Percentiles rank a stretch among this genome's conserved stretches.
Conservation (phyloP, 169 alveolate species). For the Plasmodium billcollinsi region DNA sequence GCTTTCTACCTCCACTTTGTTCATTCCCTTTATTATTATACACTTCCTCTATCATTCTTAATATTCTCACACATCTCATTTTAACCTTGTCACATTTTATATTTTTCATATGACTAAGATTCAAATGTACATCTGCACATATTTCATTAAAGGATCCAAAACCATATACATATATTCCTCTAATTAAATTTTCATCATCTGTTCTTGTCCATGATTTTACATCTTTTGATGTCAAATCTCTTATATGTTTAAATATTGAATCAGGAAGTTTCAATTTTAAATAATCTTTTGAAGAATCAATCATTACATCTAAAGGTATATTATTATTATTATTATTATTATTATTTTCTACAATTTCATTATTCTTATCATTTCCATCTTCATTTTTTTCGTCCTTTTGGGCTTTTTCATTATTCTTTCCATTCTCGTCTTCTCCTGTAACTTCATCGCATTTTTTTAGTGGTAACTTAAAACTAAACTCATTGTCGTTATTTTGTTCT, state of each 20-base stretch:
- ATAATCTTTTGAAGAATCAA: conserved; percentile 32
- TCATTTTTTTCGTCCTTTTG: conserved; percentile 19
- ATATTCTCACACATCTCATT: conserved; percentile 83
- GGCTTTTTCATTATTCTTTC: not conserved
- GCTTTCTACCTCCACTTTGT: conserved; percentile 15
- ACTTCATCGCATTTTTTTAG: not conserved
- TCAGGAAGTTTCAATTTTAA: conserved; percentile 81
- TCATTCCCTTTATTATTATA: conserved; percentile 14
- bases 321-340: too few relatives aligned
- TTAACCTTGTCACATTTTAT: conserved; percentile 87
- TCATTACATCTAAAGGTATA: not conserved
- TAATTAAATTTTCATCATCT: conserved; percentile 88
- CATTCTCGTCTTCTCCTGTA: conserved; percentile 2
- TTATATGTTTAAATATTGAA: conserved; percentile 77
- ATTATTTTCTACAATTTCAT: not conserved
- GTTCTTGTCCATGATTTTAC: conserved; percentile 86
- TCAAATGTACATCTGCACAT: conserved; percentile 85
- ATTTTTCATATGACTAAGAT: conserved; percentile 82
- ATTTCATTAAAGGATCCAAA: conserved; percentile 91
- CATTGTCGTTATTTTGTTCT: conserved; percentile 83
- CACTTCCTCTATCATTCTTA: conserved; percentile 82
- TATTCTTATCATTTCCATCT: not conserved
- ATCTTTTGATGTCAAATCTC: conserved; percentile 81
- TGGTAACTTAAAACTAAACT: conserved; percentile 85
- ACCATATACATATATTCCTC: conserved; percentile 90